phyloP scores from a whole-genome alignment of 371 early-diverging fungal genomes.

The Paramicrosporidium saccamoebae region DNA sequence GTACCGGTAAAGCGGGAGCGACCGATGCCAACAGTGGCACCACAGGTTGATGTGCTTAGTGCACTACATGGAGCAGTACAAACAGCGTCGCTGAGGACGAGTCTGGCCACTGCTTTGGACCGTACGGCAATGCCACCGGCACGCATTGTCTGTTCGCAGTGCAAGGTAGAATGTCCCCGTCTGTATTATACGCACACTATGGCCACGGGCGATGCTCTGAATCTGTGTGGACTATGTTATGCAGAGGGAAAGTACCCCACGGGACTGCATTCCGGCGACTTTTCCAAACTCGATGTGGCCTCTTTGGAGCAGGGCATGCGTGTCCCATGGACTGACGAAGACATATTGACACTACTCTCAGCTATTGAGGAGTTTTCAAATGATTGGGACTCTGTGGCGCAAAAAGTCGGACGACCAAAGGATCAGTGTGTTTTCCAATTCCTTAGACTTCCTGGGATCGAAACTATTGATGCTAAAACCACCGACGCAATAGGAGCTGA shows the following conservation, averaged over 20 bases:
- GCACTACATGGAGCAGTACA: background rate
- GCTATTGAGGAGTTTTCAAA: slow-evolving; percentile 82
- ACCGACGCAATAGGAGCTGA: slow-evolving; percentile 3
- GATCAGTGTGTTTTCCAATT: slow-evolving; percentile 86
- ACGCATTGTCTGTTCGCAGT: slow-evolving; percentile 27
- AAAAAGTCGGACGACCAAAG: slow-evolving; percentile 60
- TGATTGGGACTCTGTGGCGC: slow-evolving; percentile 78
- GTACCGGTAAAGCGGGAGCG: slow-evolving; percentile 1
- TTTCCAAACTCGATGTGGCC: slow-evolving; percentile 23
- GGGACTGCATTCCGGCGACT: slow-evolving; percentile 45
- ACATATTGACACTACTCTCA: slow-evolving; percentile 67
- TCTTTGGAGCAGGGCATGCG: slow-evolving; percentile 13
- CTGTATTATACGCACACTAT: slow-evolving; percentile 43
- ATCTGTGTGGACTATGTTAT: slow-evolving; percentile 61
- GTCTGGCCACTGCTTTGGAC: slow-evolving; percentile 1
- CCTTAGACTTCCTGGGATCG: slow-evolving; percentile 74
- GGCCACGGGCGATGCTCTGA: slow-evolving; percentile 24
- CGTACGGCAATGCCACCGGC: slow-evolving; percentile 1
- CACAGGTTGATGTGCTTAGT: slow-evolving; percentile 1
- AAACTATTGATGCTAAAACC: slow-evolving; percentile 40
- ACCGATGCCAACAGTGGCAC: background rate
- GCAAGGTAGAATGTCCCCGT: slow-evolving; percentile 51
- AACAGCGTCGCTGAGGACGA: slow-evolving; percentile 3
- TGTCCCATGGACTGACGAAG: slow-evolving; percentile 69
- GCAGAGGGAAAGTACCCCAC: slow-evolving; percentile 74